phyloP scores from a whole-genome alignment of 129 eudicot genomes.

The Artemisia annua region DNA sequence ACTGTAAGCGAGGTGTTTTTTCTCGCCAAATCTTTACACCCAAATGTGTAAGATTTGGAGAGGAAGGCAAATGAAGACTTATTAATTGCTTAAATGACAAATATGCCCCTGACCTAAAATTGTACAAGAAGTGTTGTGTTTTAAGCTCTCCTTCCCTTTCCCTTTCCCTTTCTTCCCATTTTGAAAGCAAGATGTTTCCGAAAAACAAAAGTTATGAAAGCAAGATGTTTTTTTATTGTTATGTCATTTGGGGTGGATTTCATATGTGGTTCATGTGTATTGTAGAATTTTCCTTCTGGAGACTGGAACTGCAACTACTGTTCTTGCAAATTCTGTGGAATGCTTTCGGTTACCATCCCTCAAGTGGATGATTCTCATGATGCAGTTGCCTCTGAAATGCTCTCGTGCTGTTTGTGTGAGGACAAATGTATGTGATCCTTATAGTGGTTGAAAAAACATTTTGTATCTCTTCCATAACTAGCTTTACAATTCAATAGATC shows the following conservation, averaged over 20 bases:
- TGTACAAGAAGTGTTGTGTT: background rate
- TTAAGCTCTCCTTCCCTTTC: background rate
- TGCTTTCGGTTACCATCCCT: conserved; percentile 34
- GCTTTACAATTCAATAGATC: background rate
- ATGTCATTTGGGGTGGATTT: background rate
- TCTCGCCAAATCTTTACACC: too few species aligned
- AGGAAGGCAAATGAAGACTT: too few species aligned
- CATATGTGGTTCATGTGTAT: conserved; percentile 23
- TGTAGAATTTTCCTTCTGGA: conserved; percentile 82
- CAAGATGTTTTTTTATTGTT: background rate
- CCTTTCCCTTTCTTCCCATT: background rate
- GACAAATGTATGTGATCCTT: conserved; percentile 62
- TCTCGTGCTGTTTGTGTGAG: conserved; percentile 71
- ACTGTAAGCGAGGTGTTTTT: too few species aligned
- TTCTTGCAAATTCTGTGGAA: conserved; percentile 84
- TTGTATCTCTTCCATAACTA: conserved; percentile 11
- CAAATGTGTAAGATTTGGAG: too few species aligned
- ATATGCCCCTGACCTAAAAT: background rate
- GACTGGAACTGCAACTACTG: conserved; percentile 87
- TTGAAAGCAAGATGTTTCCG: background rate
- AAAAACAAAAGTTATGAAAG: background rate
- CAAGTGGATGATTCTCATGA: conserved; percentile 34
- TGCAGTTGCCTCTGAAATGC: conserved; percentile 37
- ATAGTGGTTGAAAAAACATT: background rate
- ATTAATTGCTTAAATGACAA: too few species aligned